Conservation (phyloP, 2,329 filamentous ascomycete species). For the Ambrosiella xylebori region DNA sequence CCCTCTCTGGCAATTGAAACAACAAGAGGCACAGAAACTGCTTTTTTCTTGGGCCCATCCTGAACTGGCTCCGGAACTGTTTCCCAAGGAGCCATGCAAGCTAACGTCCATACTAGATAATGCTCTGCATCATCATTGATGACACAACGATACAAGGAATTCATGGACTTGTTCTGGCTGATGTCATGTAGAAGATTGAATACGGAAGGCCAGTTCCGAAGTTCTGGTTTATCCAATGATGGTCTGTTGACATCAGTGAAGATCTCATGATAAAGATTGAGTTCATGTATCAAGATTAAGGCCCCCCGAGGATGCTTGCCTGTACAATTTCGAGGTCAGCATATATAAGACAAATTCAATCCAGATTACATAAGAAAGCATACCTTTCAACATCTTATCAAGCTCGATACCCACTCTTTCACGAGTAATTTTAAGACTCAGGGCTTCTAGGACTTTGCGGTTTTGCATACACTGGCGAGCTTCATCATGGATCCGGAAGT, state of each 20-base stretch:
- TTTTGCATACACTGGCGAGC: conserved; percentile 62
- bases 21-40: conserved; percentile 31
- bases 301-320: conserved; percentile 43
- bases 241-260: conserved; percentile 50
- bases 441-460: conserved; percentile 54
- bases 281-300: conserved; percentile 46
- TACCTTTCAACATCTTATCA: conserved; percentile 76
- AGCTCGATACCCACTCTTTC: conserved; percentile 77
- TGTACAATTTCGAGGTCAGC: conserved; percentile 14
- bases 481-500: conserved; percentile 56
- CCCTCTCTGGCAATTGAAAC: conserved; percentile 56
- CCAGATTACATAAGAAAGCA: not conserved
- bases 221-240: conserved; percentile 37
- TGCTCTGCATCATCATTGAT: conserved; percentile 44
- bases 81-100: conserved; percentile 59
- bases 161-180: conserved; percentile 24
- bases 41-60: conserved; percentile 29
- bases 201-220: conserved; percentile 40
- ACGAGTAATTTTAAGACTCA: conserved; percentile 79
- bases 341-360: not conserved
- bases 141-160: conserved; percentile 35
- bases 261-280: conserved; percentile 53
- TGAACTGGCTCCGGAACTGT: conserved; percentile 26
- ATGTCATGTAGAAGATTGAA: conserved; percentile 47
- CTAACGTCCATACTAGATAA: conserved; percentile 64